Percentiles rank a stretch among this genome's conserved stretches.
phyloP scores from a whole-genome alignment of 2,329 filamentous ascomycete species.

The Davidsoniella australis region DNA sequence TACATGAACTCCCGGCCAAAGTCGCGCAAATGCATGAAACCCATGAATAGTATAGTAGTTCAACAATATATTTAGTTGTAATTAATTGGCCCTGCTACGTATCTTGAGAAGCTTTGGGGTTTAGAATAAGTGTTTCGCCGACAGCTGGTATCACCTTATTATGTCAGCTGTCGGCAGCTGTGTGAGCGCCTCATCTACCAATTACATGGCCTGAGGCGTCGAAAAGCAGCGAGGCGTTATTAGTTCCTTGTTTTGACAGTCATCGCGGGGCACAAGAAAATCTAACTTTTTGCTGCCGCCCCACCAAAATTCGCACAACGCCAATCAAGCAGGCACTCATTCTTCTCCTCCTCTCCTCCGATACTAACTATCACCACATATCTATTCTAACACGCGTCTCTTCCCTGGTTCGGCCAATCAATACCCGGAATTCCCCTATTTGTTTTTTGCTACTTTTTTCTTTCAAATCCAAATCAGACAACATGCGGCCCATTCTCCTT shows the following conservation, averaged over 20 bases:
- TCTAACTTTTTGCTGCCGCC: conserved; percentile 12
- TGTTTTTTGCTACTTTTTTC: conserved; percentile 1
- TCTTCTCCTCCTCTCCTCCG: conserved; percentile 11
- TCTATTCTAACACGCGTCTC: not conserved
- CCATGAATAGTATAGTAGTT: too few relatives aligned
- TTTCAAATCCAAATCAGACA: conserved; percentile 23
- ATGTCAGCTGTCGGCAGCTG: not conserved
- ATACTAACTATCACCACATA: conserved; percentile 10
- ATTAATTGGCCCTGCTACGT: too few relatives aligned
- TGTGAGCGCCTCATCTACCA: not conserved
- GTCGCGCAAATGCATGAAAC: too few relatives aligned
- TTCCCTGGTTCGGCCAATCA: not conserved
- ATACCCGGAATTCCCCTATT: not conserved
- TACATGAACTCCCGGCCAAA: too few relatives aligned
- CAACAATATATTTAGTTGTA: too few relatives aligned
- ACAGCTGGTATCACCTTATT: too few relatives aligned
- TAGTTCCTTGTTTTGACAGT: not conserved
- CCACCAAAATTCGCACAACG: conserved; percentile 14
- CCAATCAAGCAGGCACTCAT: conserved; percentile 9
- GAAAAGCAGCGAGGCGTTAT: not conserved
- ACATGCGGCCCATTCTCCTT: conserved; percentile 91
- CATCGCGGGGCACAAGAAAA: conserved; percentile 14
- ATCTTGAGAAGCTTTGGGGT: too few relatives aligned
- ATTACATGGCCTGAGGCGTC: conserved; percentile 3
- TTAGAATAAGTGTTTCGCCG: too few relatives aligned